phyloP scores from a whole-genome alignment of 2,329 filamentous ascomycete genomes.

The Paraphaeosphaeria sporulosa region DNA sequence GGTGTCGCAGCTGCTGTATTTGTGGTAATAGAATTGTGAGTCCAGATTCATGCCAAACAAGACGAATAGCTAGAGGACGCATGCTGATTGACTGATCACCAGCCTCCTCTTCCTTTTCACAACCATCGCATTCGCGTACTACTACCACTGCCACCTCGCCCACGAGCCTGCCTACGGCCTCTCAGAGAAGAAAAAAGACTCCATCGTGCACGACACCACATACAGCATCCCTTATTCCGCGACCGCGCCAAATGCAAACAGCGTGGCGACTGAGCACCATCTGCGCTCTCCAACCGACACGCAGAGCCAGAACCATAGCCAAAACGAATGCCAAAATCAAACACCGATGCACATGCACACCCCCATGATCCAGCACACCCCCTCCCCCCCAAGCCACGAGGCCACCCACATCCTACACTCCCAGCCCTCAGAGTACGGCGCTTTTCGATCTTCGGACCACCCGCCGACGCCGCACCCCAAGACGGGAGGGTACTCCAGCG shows the following conservation, averaged over 20 bases:
- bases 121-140: slow-evolving; percentile 27
- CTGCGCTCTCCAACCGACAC: background rate
- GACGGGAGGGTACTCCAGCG: background rate
- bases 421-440: background rate
- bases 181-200: background rate
- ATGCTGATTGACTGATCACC: background rate
- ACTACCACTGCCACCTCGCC: slow-evolving; percentile 29
- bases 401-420: background rate
- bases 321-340: background rate
- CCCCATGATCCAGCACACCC: background rate
- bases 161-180: slow-evolving; percentile 6
- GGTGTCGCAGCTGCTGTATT: slow-evolving; percentile 27
- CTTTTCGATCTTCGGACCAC: background rate
- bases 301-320: no score
- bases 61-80: background rate
- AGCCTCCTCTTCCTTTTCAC: slow-evolving; percentile 32
- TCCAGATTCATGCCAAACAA: background rate
- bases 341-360: background rate
- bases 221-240: background rate
- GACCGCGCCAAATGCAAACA: background rate
- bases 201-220: background rate
- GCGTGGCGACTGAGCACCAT: background rate
- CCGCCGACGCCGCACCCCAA: background rate
- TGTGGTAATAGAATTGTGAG: slow-evolving; percentile 28
- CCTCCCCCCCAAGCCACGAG: background rate